phyloP scores from a whole-genome alignment of 2,329 filamentous ascomycete species.

The Trichoderma gracile region DNA sequence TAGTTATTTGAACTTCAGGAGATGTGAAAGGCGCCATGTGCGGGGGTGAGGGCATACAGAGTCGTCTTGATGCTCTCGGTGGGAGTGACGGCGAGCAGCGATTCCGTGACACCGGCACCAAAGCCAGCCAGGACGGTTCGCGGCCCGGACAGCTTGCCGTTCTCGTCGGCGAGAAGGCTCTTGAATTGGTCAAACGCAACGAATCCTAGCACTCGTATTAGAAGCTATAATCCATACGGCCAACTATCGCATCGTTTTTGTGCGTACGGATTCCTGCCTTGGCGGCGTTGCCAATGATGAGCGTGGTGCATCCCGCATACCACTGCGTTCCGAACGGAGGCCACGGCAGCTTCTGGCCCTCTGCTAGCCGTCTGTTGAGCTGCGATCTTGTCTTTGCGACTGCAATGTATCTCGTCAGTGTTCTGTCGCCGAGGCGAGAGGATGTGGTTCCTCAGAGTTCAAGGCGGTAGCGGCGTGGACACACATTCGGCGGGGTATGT shows the following conservation, averaged over 20 bases:
- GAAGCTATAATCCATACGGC: not conserved
- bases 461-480: conserved; percentile 33
- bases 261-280: conserved; percentile 89
- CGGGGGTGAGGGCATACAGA: conserved; percentile 50
- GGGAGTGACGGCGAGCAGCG: conserved; percentile 87
- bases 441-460: too few species aligned
- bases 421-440: not conserved
- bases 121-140: conserved; percentile 92
- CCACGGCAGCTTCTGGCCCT: conserved; percentile 87
- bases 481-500: conserved; percentile 93
- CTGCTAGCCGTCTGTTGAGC: conserved; percentile 80
- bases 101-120: conserved; percentile 92
- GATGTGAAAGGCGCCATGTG: too few species aligned
- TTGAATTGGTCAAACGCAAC: conserved; percentile 97
- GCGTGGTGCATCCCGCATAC: conserved; percentile 96
- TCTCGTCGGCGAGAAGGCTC: conserved; percentile 72
- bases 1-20: not conserved
- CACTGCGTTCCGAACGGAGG: conserved; percentile 90
- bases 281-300: conserved; percentile 94
- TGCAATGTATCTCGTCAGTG: conserved; percentile 38
- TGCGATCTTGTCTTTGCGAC: conserved; percentile 95
- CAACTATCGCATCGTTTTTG: not conserved
- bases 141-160: conserved; percentile 87
- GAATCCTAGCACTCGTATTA: conserved; percentile 52
- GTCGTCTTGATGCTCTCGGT: conserved; percentile 99